Percentiles rank a stretch among this genome's conserved stretches.
These are phyloP conservation scores for Fusarium liriodendri DNA, from an alignment of 2,329 filamentous ascomycete species.

Conservation along the genomic window DNA sequence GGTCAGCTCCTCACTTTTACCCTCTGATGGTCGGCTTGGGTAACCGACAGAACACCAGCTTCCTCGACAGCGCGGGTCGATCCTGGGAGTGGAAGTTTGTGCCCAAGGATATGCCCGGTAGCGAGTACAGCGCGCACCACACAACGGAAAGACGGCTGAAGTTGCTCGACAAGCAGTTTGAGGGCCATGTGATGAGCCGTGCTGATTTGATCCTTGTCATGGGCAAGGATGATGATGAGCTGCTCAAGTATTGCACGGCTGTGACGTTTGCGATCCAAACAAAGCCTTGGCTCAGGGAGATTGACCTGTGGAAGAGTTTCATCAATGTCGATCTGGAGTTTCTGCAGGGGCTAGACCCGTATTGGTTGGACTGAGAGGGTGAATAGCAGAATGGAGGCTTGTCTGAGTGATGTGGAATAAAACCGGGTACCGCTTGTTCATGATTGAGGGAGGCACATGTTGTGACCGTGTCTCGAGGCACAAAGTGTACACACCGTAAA, in stretches of 20 bases:
- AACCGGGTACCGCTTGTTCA: background rate
- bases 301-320: slow-evolving; percentile 47
- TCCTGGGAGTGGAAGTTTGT: slow-evolving; percentile 46
- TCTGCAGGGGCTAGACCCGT: slow-evolving; percentile 29
- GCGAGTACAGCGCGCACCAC: slow-evolving; percentile 39
- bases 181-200: slow-evolving; percentile 28
- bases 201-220: slow-evolving; percentile 45
- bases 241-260: slow-evolving; percentile 39
- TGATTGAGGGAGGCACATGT: background rate
- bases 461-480: background rate
- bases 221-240: slow-evolving; percentile 33
- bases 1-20: slow-evolving; percentile 46
- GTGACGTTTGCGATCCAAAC: slow-evolving; percentile 45
- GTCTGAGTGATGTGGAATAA: background rate
- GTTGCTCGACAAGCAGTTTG: slow-evolving; percentile 29
- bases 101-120: slow-evolving; percentile 43
- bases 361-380: slow-evolving; percentile 37
- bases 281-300: slow-evolving; percentile 44
- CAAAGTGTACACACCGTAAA: background rate
- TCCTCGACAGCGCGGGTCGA: slow-evolving; percentile 41
- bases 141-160: slow-evolving; percentile 22
- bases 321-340: slow-evolving; percentile 42
- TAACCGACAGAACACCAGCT: slow-evolving; percentile 34
- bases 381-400: background rate
- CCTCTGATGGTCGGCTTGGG: slow-evolving; percentile 41